phyloP scores from a whole-genome alignment of 805 yeast genomes.

The Metschnikowia matae region DNA sequence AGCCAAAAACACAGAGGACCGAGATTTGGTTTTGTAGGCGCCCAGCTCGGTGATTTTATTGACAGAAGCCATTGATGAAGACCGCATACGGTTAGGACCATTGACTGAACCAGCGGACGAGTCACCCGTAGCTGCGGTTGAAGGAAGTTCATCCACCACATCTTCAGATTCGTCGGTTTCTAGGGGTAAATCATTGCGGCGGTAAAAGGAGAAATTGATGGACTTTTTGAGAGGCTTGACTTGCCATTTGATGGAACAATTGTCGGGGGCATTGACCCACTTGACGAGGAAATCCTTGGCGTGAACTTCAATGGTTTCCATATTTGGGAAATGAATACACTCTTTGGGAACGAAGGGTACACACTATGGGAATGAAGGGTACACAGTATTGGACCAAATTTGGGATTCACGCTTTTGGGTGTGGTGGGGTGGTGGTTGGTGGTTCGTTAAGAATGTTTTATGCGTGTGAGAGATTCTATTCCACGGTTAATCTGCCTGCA shows the following conservation, averaged over 20 bases:
- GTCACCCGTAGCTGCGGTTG: background rate
- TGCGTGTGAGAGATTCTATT: too few species aligned
- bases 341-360: background rate
- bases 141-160: background rate
- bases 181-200: conserved; percentile 22
- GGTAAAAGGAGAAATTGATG: conserved; percentile 39
- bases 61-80: conserved; percentile 32
- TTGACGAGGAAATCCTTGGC: conserved; percentile 85
- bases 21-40: conserved; percentile 30
- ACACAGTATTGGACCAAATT: too few species aligned
- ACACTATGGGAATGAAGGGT: background rate
- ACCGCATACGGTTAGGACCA: conserved; percentile 16
- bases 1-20: conserved; percentile 36
- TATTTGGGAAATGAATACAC: conserved; percentile 18
- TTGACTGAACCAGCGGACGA: background rate
- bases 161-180: background rate
- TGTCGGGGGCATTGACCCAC: conserved; percentile 79
- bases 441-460: too few species aligned
- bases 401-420: background rate
- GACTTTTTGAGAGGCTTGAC: conserved; percentile 62
- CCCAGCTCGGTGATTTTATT: conserved; percentile 31
- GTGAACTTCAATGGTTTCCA: conserved; percentile 91
- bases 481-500: too few species aligned
- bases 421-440: too few species aligned
- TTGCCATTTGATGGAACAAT: conserved; percentile 69